phyloP scores from a whole-genome alignment of 2,329 filamentous ascomycete genomes.

The Nemania sp. region DNA sequence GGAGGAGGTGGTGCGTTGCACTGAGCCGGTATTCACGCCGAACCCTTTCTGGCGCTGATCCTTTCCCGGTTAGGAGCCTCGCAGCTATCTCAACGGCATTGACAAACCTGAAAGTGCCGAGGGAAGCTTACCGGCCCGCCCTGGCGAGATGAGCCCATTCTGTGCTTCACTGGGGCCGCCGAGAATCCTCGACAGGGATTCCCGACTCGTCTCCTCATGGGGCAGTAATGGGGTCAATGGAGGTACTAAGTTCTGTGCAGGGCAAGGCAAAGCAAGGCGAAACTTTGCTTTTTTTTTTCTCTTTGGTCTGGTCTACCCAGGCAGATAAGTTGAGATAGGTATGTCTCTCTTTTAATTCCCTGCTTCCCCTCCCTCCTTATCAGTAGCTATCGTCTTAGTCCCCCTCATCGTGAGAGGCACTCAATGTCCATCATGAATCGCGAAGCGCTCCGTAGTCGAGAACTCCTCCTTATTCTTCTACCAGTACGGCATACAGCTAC shows the following conservation, averaged over 20 bases:
- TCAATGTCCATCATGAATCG: conserved; percentile 15
- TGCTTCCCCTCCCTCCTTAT: conserved; percentile 5
- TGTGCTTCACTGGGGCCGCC: conserved; percentile 26
- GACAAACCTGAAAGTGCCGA: conserved; percentile 42
- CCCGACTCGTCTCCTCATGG: conserved; percentile 19
- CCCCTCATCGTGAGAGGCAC: conserved; percentile 26
- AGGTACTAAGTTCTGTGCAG: conserved; percentile 27
- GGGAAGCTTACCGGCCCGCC: conserved; percentile 38
- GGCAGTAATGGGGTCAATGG: conserved; percentile 9
- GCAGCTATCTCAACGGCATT: conserved; percentile 41
- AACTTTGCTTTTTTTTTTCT: conserved; percentile 15
- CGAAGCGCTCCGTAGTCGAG: conserved; percentile 4
- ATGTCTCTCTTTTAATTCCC: neutral
- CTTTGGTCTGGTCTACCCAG: neutral
- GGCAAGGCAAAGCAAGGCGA: conserved; percentile 36
- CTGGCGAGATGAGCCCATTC: conserved; percentile 41
- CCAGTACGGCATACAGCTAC: conserved; percentile 22
- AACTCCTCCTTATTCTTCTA: conserved; percentile 18
- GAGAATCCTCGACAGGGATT: conserved; percentile 33
- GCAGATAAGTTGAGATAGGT: neutral
- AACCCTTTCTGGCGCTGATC: conserved; percentile 36
- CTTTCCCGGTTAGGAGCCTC: conserved; percentile 30
- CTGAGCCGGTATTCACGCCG: conserved; percentile 40
- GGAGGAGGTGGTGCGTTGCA: conserved; percentile 36
- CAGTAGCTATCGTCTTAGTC: neutral